Evolutionary conservation across 345 rosid genomes (phyloP), one percentile per base, ranked within the genome.

Genomic region (Bruguiera gymnorhiza): DNA sequence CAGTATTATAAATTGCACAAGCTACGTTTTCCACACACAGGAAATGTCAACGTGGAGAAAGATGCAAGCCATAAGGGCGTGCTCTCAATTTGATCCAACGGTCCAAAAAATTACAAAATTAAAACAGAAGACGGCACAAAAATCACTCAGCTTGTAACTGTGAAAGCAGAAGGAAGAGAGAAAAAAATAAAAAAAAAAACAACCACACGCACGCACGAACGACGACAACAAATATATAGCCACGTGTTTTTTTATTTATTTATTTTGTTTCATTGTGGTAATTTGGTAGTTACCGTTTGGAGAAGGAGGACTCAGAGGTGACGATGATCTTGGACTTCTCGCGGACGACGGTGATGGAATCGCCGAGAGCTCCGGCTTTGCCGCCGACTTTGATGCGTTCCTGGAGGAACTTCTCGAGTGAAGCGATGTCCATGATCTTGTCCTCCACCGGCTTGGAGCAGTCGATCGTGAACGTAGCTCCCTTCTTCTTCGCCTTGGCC

Each of bases 381-480:
- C 95, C 97, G 11, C 91, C 91, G 68, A 88, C 95, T 85, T 89
- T 91, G 81, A 89, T 91, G 30, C 89, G 75, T 72, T 89, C 92
- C 78, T 87, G 95, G 67, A 91, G 92, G 73, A 91, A 91, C 82
- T 89, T 91, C 46, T 91, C 92, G 3, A 91, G 81, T 0, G 95
- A 87, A 21, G 91, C 89, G 10, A 89, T 82, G 73, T 91, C 97
- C 95, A 88, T 87, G 60, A 90, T 86, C 80, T 83, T 86, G 56
- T 88, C 92, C 72, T 88, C 92, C 20, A 87, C 92, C 3, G 94
- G 94, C 81, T 90, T 90, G 1, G 83, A 63, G 79, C 89, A 90
- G 75, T 88, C 94, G 59, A 90, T 82, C 24, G 74, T 82, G 71
- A 84, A 86, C 16, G 80, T 21, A 0, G 78, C 91, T 50, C 87